Conservation (phyloP, 164 flowering plant genomes). For the Amborella trichopoda region DNA sequence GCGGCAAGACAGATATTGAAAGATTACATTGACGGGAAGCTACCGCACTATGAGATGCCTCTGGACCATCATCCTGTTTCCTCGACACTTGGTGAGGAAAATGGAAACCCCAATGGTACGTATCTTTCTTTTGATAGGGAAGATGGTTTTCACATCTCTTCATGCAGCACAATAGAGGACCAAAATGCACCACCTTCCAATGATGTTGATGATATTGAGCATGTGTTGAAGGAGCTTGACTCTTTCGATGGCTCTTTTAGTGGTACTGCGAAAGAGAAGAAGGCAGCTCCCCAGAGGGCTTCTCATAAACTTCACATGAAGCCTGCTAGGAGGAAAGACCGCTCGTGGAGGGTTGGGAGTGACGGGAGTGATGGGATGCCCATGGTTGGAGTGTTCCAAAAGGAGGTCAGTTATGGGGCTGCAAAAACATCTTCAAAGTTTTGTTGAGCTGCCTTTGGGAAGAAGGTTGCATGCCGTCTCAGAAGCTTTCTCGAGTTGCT, state of each 20-base stretch:
- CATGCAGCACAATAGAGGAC: too few species aligned
- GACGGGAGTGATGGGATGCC: constrained; percentile 80
- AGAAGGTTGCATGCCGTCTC: too few species aligned
- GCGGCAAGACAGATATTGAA: constrained; percentile 79
- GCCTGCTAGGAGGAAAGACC: constrained; percentile 76
- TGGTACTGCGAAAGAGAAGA: constrained; percentile 35
- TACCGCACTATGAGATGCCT: constrained; percentile 74
- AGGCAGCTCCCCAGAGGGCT: constrained; percentile 19
- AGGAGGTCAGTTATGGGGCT: constrained; percentile 47
- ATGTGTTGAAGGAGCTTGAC: constrained; percentile 52
- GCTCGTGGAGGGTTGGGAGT: constrained; percentile 71
- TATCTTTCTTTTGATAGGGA: too few species aligned
- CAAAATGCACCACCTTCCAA: too few species aligned
- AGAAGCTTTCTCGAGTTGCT: too few species aligned
- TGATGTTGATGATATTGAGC: too few species aligned
- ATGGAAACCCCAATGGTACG: too few species aligned
- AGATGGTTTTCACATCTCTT: too few species aligned
- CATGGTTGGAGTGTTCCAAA: constrained; percentile 48
- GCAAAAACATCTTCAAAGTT: too few species aligned
- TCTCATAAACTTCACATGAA: constrained; percentile 74
- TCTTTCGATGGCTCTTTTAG: constrained; percentile 59
- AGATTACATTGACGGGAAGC: constrained; percentile 84
- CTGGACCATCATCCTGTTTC: constrained; percentile 27
- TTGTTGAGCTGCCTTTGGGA: too few species aligned
- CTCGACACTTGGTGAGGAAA: too few species aligned